Evolutionary conservation across 805 yeast genomes (phyloP).

Genomic region (Metschnikowia cubensis): DNA sequence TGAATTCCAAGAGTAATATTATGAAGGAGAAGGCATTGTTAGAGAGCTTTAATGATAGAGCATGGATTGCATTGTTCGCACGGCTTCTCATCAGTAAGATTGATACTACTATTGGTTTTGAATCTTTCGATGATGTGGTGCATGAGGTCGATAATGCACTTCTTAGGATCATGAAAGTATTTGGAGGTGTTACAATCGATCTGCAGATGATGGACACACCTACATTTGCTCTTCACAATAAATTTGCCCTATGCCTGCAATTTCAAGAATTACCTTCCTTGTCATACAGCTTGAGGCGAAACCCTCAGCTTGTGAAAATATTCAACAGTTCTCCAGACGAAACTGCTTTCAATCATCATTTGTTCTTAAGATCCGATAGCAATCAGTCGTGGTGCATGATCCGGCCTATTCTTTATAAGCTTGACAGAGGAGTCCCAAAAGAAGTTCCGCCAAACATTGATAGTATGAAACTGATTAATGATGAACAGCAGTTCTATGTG

Average conservation of each 20-base stretch:
- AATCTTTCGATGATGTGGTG: conserved; percentile 26
- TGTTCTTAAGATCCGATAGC: conserved; percentile 22
- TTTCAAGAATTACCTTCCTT: conserved; percentile 28
- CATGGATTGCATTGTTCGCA: conserved; percentile 29
- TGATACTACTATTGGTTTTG: conserved; percentile 33
- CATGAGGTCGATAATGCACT: conserved; percentile 25
- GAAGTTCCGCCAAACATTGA: conserved; percentile 20
- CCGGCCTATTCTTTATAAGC: conserved; percentile 27
- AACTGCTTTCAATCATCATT: conserved; percentile 37
- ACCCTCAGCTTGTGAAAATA: conserved; percentile 32
- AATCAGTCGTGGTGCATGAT: conserved; percentile 23
- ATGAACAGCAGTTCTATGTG: conserved; percentile 19
- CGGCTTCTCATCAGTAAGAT: conserved; percentile 33
- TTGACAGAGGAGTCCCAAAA: not conserved
- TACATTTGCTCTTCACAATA: conserved; percentile 13
- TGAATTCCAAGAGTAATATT: conserved; percentile 19
- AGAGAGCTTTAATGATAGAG: conserved; percentile 30
- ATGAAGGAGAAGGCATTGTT: conserved; percentile 25
- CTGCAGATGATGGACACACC: conserved; percentile 20
- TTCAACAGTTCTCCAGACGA: conserved; percentile 46
- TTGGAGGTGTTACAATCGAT: conserved; percentile 22
- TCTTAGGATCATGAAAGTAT: conserved; percentile 24
- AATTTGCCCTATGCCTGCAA: conserved; percentile 23
- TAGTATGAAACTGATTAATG: not conserved
- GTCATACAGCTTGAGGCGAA: conserved; percentile 32